phyloP scores from a whole-genome alignment of 106 monocot species.

The Hemerocallis citrina region DNA sequence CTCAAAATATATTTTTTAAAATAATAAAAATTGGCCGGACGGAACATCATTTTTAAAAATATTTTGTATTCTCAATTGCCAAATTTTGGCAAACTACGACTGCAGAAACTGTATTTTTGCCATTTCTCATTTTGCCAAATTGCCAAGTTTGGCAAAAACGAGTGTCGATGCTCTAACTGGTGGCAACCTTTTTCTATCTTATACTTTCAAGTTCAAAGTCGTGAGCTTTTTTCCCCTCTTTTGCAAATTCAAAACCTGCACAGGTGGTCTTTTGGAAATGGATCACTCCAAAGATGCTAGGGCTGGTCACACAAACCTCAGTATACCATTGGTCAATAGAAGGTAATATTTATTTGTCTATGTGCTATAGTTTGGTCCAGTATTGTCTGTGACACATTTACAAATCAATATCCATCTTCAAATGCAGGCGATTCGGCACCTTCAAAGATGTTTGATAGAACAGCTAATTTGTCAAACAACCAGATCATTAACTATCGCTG shows the following conservation, averaged over 20 bases:
- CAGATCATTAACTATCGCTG: conserved; percentile 97
- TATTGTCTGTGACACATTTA: neutral
- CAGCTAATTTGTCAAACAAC: conserved; percentile 84
- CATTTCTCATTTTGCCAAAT: no score
- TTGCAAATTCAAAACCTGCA: neutral
- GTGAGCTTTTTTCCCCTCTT: neutral
- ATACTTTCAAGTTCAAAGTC: neutral
- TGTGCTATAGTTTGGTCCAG: neutral
- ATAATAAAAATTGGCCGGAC: no score
- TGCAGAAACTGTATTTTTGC: no score
- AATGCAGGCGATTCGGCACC: conserved; percentile 80
- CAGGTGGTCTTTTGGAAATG: conserved; percentile 99
- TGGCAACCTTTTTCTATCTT: neutral
- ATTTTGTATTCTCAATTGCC: no score
- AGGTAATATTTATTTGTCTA: conserved; percentile 30
- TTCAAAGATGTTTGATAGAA: conserved; percentile 89
- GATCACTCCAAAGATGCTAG: conserved; percentile 90
- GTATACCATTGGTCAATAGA: conserved; percentile 98
- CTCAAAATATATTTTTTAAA: no score
- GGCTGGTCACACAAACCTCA: conserved; percentile 85
- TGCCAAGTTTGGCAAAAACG: no score
- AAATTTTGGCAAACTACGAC: no score
- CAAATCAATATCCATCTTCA: neutral
- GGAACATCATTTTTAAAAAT: no score
- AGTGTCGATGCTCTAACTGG: neutral